Conservation (phyloP, 495 filamentous ascomycete genomes). For the Coniosporium apollinis region DNA sequence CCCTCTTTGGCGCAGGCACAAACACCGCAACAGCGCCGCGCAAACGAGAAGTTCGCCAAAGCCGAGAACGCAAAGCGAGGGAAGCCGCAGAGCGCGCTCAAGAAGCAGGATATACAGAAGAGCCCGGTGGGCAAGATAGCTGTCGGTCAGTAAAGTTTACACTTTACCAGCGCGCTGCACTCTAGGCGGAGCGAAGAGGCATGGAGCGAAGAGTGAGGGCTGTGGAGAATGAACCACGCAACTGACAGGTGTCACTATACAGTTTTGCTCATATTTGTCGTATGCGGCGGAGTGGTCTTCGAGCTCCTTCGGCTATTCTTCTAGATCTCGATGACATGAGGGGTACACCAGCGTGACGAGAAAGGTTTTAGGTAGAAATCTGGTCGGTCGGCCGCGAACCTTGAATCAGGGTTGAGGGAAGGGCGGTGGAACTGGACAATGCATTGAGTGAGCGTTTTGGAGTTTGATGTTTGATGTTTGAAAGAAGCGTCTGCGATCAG, state of each 20-base stretch:
- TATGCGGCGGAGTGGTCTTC: slow-evolving; percentile 72
- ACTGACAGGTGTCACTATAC: too few species aligned
- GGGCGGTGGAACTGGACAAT: too few species aligned
- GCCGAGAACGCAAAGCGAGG: slow-evolving; percentile 66
- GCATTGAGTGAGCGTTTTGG: too few species aligned
- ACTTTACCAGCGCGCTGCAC: slow-evolving; percentile 3
- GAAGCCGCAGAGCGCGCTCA: slow-evolving; percentile 53
- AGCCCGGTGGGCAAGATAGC: slow-evolving; percentile 63
- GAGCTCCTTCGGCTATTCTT: slow-evolving; percentile 71
- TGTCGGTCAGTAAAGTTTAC: slow-evolving; percentile 51
- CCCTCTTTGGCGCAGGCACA: slow-evolving; percentile 62
- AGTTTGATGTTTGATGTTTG: too few species aligned
- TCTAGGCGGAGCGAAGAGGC: background rate
- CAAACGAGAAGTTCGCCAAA: slow-evolving; percentile 72
- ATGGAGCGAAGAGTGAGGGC: too few species aligned
- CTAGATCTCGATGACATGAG: too few species aligned
- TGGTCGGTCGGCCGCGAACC: too few species aligned
- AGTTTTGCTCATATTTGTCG: slow-evolving; percentile 66
- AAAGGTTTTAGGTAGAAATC: too few species aligned
- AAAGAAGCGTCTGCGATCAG: too few species aligned
- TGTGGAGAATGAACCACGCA: too few species aligned
- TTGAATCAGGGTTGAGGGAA: too few species aligned
- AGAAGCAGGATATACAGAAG: slow-evolving; percentile 53
- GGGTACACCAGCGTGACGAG: too few species aligned
- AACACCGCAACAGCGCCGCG: slow-evolving; percentile 82